Base-by-base conservation (phyloP, 2,329 filamentous ascomycete species). In the Curvularia lunata region DNA sequence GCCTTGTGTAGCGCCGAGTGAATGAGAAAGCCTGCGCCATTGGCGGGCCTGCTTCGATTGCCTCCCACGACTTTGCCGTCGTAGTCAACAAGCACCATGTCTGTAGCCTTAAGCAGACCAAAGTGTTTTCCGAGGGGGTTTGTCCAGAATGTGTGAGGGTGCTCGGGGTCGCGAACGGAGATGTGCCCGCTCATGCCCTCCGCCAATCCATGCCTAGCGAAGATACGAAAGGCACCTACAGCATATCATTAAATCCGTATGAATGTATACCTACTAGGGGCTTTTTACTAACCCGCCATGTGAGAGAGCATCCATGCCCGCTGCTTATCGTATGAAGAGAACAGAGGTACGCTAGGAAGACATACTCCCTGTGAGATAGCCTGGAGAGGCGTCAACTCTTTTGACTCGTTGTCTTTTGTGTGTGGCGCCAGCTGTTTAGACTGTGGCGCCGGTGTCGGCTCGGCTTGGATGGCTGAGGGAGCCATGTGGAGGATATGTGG, bases 181-280 rank as follows among this genome's bases (percentile, higher is more conserved):
- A 91, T 91, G 73, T 90, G 88, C 0, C 88, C 88, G 27, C 82
- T 81, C 79, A 90, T 88, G 53, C 88, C 88, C 32, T 91, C 88
- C 0, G 85, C 86, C 74, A 86, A 89, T 48, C 85, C 86, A 65
- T 85, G 83, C 46, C 87, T 83, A 1, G 86, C 81, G 72, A 89
- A 90, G 69, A 89, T 83, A 27, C 88, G 85, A 75, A 91, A 91
- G 4, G 86, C 87, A 3, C 73, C 56, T 56, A n/a, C 13, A 25
- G 1, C 6, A 7, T 21, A 42, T 40, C 23, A 47, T 18, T 28
- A 21, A n/a, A 6, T 25, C n/a, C 16, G 13, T 28, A 9, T 30
- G 27, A 21, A 13, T 30, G 27, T n/a, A 13, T 3, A 19, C 3
- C 4, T 34, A 2, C 4, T 43, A 18, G 18, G 23, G 5, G 2